Evolutionary conservation across 495 filamentous ascomycete genomes (phyloP), one percentile per base, ranked within the genome.

Genomic region (Penicillium paradoxum): DNA sequence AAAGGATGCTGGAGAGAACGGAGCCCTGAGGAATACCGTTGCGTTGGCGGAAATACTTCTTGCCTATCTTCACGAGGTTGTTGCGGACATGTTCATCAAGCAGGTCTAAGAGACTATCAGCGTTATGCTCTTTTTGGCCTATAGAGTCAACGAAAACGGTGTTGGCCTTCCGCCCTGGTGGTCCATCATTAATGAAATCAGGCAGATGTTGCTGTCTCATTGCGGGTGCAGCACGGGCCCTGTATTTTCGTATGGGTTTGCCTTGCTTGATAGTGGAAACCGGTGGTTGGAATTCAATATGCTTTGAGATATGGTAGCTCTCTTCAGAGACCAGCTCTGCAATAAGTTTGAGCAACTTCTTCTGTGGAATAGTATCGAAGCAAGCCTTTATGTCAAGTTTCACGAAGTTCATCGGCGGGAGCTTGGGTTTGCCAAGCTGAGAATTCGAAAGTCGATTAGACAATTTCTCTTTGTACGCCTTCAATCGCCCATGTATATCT

Each of bases 301-400:
- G 86, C 27, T 84, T 89, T 13, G 76, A 73, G 24, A 92, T 75
- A n/a, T 78, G 75, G 64, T 97, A 98, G 18, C 74, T 70, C 4
- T 81, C 69, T 51, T 87, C 78, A 6, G 79, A 77, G 15, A 87
- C 75, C 17, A 96, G 73, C 2, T 72, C 68, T 15, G 80, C 68
- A 41, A 95, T 77, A 14, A 97, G 66, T 19, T 65, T 56, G 45
- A 97, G 58, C n/a, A 97, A 71, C 4, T 77, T 77, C 33, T 76
- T 60, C 59, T 97, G 95, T 0, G 93, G 93, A 41, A 98, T 96
- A 0, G 89, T 96, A 64, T 98, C 93, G 65, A 96, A 98, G 48
- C 93, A 96, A 8, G 90, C 81, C 65, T 90, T 78, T 24, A 97
- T 90, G 66, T 98, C 93, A 13, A 96, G 73, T 66, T 97, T 98